Conservation (phyloP, 108 stramenopile genomes). For the Stephanodiscus minutulus region DNA sequence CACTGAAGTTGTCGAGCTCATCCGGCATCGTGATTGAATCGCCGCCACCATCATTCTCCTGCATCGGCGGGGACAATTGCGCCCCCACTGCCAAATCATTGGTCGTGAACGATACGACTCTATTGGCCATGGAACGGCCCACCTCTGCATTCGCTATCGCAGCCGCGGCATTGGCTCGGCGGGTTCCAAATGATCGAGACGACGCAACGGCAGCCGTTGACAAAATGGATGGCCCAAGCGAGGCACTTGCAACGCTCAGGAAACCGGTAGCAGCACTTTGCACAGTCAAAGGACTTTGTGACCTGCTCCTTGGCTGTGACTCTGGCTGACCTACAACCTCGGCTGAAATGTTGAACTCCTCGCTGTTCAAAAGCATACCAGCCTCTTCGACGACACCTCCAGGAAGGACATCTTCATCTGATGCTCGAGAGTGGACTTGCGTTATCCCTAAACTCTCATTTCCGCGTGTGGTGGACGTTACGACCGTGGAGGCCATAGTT, state of each 20-base stretch:
- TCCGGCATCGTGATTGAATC: conserved; percentile 59
- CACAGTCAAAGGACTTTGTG: conserved; percentile 53
- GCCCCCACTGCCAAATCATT: conserved; percentile 30
- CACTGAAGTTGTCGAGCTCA: conserved; percentile 54
- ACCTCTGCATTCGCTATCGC: conserved; percentile 34
- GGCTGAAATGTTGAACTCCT: conserved; percentile 22
- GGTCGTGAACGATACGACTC: conserved; percentile 52
- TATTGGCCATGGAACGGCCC: conserved; percentile 43
- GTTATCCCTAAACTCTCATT: conserved; percentile 37
- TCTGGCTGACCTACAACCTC: conserved; percentile 18
- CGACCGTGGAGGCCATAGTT: conserved; percentile 48
- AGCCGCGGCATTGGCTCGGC: conserved; percentile 46
- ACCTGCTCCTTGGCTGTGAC: conserved; percentile 22
- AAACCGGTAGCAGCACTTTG: conserved; percentile 42
- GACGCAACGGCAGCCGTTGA: conserved; percentile 53
- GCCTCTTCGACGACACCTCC: conserved; percentile 27
- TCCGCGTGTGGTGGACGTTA: conserved; percentile 48
- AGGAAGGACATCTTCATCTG: conserved; percentile 36
- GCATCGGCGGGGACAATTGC: conserved; percentile 14
- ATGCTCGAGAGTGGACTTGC: conserved; percentile 37
- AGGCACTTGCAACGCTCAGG: conserved; percentile 52
- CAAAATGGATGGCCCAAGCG: conserved; percentile 41
- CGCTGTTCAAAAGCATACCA: conserved; percentile 22
- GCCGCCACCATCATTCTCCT: conserved; percentile 45
- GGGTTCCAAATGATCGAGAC: conserved; percentile 37